A percentile compares a stretch with the other conserved stretches of the same genome.
Evolutionary conservation across 164 flowering plant species (phyloP).

Genomic region (Amborella trichopoda): DNA sequence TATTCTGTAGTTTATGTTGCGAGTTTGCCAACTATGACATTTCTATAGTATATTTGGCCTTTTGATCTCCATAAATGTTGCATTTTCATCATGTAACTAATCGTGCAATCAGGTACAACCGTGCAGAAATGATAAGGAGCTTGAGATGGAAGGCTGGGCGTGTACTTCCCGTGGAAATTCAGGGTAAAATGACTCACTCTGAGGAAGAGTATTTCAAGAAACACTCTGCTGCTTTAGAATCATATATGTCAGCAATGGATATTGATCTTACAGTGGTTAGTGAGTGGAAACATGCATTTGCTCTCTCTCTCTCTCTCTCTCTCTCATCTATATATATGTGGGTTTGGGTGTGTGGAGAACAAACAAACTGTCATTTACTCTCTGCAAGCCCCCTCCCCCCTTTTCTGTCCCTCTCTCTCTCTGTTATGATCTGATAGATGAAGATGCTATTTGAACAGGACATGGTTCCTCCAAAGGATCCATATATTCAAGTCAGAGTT

Average conservation of each 20-base stretch:
- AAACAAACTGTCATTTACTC: too few relatives aligned
- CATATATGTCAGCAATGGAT: slow-evolving; percentile 60
- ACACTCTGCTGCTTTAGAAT: slow-evolving; percentile 58
- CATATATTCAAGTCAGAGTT: slow-evolving; percentile 84
- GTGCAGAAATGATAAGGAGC: slow-evolving; percentile 62
- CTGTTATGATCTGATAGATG: not conserved
- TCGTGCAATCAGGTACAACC: slow-evolving; percentile 46
- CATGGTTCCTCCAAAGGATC: slow-evolving; percentile 98
- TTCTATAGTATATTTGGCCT: too few relatives aligned
- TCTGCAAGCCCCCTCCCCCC: slow-evolving; percentile 1
- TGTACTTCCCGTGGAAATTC: slow-evolving; percentile 68
- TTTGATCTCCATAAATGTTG: too few relatives aligned
- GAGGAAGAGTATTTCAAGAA: slow-evolving; percentile 83
- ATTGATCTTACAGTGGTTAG: slow-evolving; percentile 90
- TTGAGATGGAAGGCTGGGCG: slow-evolving; percentile 76
- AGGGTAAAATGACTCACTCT: slow-evolving; percentile 50
- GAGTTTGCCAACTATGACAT: too few relatives aligned
- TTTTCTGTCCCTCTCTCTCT: not conserved
- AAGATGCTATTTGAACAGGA: slow-evolving; percentile 36
- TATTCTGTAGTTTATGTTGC: too few relatives aligned
- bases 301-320: slow-evolving; percentile 7
- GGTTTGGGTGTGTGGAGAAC: too few relatives aligned
- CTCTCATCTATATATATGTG: too few relatives aligned
- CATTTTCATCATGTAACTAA: too few relatives aligned
- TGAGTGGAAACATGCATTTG: too few relatives aligned